Conservation (phyloP, 148 eudicot species). For the Talinum fruticosum region DNA sequence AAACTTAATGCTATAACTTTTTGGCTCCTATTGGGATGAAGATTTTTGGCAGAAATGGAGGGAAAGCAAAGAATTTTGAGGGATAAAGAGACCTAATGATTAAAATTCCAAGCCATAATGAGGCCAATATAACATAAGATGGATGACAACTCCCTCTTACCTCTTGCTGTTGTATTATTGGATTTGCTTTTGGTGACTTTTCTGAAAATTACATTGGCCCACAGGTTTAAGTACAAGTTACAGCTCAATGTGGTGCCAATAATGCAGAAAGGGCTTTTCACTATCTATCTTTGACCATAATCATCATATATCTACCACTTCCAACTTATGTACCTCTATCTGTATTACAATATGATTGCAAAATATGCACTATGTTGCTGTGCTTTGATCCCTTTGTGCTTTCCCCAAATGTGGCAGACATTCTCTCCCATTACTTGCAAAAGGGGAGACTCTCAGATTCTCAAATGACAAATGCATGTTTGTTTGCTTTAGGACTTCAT, state of each 20-base stretch:
- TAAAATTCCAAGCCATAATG: conserved; percentile 24
- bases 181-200: conserved; percentile 20
- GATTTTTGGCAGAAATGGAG: conserved; percentile 26
- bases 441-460: background rate
- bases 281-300: conserved; percentile 22
- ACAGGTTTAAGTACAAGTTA: conserved; percentile 19
- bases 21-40: conserved; percentile 27
- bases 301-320: background rate
- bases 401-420: conserved; percentile 24
- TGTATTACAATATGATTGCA: conserved; percentile 30
- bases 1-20: conserved; percentile 29
- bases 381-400: conserved; percentile 9
- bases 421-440: conserved; percentile 19
- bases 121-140: conserved; percentile 17
- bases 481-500: conserved; percentile 1
- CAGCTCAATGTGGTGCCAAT: conserved; percentile 20
- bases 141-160: conserved; percentile 1
- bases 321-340: conserved; percentile 22
- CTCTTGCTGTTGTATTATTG: conserved; percentile 18
- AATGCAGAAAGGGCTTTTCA: conserved; percentile 15
- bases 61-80: conserved; percentile 30
- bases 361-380: conserved; percentile 5
- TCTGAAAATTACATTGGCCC: conserved; percentile 12
- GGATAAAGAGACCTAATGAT: conserved; percentile 22
- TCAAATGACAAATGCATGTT: background rate